Conservation (phyloP, 345 rosid genomes). For the Brassica rapa region DNA sequence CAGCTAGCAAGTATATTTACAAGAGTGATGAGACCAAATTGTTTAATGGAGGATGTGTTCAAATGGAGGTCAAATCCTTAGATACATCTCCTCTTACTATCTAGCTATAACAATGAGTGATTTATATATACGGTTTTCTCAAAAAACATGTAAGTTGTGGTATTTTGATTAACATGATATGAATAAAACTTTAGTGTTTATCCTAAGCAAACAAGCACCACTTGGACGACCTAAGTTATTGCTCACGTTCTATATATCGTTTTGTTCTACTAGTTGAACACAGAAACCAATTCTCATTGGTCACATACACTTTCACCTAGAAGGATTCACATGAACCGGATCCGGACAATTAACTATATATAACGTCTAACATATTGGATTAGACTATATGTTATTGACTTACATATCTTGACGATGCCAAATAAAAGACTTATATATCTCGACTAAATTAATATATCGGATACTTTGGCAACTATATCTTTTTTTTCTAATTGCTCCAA, state of each 20-base stretch:
- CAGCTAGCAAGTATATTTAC: constrained; percentile 63
- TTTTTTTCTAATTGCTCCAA: not conserved
- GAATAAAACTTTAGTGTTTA: constrained; percentile 21
- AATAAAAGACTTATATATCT: not conserved
- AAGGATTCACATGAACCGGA: not conserved
- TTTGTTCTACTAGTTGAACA: constrained; percentile 4
- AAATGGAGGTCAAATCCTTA: constrained; percentile 54
- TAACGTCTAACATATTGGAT: not conserved
- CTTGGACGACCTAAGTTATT: not conserved
- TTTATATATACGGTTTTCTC: constrained; percentile 32
- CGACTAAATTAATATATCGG: not conserved
- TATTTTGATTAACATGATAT: constrained; percentile 26
- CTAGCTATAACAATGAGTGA: constrained; percentile 36
- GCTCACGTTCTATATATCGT: constrained; percentile 9
- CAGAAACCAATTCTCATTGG: not conserved
- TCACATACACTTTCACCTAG: not conserved
- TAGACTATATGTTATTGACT: not conserved
- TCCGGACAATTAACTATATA: no score
- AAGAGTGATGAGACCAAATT: constrained; percentile 61
- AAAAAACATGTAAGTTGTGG: not conserved
- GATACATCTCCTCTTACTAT: constrained; percentile 59
- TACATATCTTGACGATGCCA: no score
- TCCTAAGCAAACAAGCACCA: not conserved
- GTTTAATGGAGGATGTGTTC: constrained; percentile 44
- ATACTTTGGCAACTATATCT: not conserved